phyloP scores from a whole-genome alignment of 768 basidiomycete genomes.

The Lactifluus rugatus region DNA sequence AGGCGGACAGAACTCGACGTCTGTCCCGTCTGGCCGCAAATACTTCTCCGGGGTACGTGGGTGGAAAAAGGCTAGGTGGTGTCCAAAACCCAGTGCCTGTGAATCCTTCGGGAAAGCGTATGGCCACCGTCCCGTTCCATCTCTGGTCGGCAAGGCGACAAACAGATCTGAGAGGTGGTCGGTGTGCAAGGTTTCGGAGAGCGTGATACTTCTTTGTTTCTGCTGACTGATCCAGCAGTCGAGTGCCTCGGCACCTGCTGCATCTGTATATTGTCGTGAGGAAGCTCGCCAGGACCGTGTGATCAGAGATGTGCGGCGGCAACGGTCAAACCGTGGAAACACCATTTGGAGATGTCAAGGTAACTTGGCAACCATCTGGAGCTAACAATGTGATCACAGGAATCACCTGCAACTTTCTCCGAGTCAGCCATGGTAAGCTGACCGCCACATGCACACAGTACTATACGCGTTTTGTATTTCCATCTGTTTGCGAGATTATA shows the following conservation, averaged over 20 bases:
- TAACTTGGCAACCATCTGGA: neutral
- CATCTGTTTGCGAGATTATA: too few species aligned
- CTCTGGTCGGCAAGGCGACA: slow-evolving; percentile 64
- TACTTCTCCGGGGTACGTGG: slow-evolving; percentile 45
- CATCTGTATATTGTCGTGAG: neutral
- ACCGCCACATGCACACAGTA: too few species aligned
- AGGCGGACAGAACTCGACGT: slow-evolving; percentile 61
- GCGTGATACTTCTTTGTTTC: slow-evolving; percentile 30
- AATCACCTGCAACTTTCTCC: too few species aligned
- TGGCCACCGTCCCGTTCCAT: slow-evolving; percentile 35
- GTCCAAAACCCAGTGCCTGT: slow-evolving; percentile 45
- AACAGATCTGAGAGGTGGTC: slow-evolving; percentile 57
- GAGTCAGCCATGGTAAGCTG: too few species aligned
- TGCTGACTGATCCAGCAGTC: slow-evolving; percentile 47
- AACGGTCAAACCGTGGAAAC: neutral
- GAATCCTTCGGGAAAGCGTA: slow-evolving; percentile 34
- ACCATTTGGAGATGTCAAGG: neutral
- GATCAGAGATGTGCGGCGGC: neutral
- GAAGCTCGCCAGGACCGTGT: slow-evolving; percentile 12
- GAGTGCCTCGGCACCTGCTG: slow-evolving; percentile 23
- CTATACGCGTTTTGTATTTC: too few species aligned
- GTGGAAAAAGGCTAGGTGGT: slow-evolving; percentile 70
- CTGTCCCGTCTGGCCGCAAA: slow-evolving; percentile 63
- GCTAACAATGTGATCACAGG: too few species aligned
- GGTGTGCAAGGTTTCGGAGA: slow-evolving; percentile 41